phyloP scores from a whole-genome alignment of 2,329 filamentous ascomycete species.

The Aspergillus sp. region DNA sequence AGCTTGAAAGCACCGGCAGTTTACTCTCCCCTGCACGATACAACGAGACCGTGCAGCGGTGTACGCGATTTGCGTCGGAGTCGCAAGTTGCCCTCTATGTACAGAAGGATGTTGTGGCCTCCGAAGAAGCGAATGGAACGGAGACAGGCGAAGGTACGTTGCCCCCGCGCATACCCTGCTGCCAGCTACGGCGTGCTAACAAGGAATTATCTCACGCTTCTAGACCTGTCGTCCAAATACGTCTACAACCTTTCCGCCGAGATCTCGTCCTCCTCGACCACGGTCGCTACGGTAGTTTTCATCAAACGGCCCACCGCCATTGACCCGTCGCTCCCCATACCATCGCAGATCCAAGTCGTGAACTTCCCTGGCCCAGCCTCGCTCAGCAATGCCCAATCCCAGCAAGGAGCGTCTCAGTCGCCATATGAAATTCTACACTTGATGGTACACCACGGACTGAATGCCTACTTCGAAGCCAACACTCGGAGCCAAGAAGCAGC shows the following conservation, averaged over 20 bases:
- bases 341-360: slow-evolving; percentile 86
- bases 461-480: slow-evolving; percentile 96
- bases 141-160: slow-evolving; percentile 45
- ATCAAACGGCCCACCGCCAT: slow-evolving; percentile 88
- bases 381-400: slow-evolving; percentile 65
- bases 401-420: slow-evolving; percentile 72
- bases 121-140: slow-evolving; percentile 49
- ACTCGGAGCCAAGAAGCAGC: slow-evolving; percentile 75
- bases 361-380: slow-evolving; percentile 83
- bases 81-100: slow-evolving; percentile 86
- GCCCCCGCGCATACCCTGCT: neutral
- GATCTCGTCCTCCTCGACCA: slow-evolving; percentile 70
- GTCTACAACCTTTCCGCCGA: slow-evolving; percentile 80
- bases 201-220: neutral
- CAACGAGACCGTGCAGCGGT: slow-evolving; percentile 80
- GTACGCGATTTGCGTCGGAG: slow-evolving; percentile 85
- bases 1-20: slow-evolving; percentile 79
- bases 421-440: slow-evolving; percentile 93
- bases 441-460: slow-evolving; percentile 84
- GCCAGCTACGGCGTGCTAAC: neutral
- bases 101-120: slow-evolving; percentile 70
- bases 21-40: slow-evolving; percentile 73
- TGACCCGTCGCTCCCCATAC: slow-evolving; percentile 77
- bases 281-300: slow-evolving; percentile 85
- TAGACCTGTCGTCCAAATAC: slow-evolving; percentile 52